Percentiles rank a stretch among this genome's conserved stretches.
phyloP scores from a whole-genome alignment of 441 rosid species.

The Pelargonium myrrhifolium region DNA sequence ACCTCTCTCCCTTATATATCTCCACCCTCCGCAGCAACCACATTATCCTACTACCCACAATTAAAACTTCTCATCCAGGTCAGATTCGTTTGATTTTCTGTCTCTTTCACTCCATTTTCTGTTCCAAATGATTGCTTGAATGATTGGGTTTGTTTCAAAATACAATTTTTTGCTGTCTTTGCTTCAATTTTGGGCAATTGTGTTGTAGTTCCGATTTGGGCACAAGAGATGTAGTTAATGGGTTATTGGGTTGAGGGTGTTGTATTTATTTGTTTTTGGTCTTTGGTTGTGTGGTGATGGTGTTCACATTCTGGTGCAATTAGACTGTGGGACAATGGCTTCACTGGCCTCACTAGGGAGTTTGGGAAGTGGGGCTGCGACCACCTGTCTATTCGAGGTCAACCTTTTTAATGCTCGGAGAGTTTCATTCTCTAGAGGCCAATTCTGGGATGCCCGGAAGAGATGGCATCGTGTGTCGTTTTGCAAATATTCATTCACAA shows the following conservation, averaged over 20 bases:
- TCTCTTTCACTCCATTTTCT: neutral
- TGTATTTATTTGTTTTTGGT: neutral
- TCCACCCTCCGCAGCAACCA: neutral
- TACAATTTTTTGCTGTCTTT: neutral
- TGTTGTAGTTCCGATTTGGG: neutral
- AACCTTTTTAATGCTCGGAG: constrained; percentile 47
- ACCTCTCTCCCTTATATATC: neutral
- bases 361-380: constrained; percentile 39
- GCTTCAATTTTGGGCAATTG: neutral
- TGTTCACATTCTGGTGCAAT: constrained; percentile 43
- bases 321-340: constrained; percentile 60
- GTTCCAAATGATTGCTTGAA: neutral
- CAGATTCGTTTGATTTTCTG: neutral
- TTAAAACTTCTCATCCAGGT: neutral
- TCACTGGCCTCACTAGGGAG: constrained; percentile 58
- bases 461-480: constrained; percentile 44
- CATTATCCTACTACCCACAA: neutral
- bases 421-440: constrained; percentile 50
- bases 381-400: constrained; percentile 38
- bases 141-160: neutral
- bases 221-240: neutral
- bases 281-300: neutral
- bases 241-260: neutral
- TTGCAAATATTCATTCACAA: constrained; percentile 59
- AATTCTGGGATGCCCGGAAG: constrained; percentile 31